Evolutionary conservation across 2,329 filamentous ascomycete species (phyloP), one percentile per base, ranked within the genome.

Genomic region (Magnaporthiopsis poae): DNA sequence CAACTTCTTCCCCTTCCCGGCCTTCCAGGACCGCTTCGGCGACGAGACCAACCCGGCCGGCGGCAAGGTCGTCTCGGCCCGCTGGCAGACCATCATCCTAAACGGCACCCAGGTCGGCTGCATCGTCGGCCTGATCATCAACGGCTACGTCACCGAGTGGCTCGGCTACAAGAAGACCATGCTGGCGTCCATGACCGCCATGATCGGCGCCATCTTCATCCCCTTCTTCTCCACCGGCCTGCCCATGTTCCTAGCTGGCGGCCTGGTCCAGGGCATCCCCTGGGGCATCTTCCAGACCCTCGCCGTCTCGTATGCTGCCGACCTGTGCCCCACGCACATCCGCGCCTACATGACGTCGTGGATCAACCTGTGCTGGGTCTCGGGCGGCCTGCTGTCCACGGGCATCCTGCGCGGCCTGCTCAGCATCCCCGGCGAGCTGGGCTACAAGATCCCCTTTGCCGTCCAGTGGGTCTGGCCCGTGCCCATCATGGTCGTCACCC

Each of bases 61-160:
- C 21, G 69, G 69, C 18, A 77, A 75, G 65, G 74, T 83, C 68
- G 73, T 86, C 31, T 75, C 79, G 0, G 79, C 80, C 0, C 69
- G 77, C 0, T 88, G 86, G 86, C 84, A 87, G 72, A 81, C 82
- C 0, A 84, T 80, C 0, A 71, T 88, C 2, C 80, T 79, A 8
- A 86, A 85, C 66, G 84, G 81, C n/a, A 80, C 81, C 0, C 75
- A 80, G 2, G 80, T 81, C 1, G 84, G 85, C 15, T 80, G 84
- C 70, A 84, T 88, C 64, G 70, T 86, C 13, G 85, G 85, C 0
- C 74, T 86, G 1, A 76, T 86, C 31, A 68, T 85, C 29, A 83
- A 81, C 25, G 85, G 84, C 9, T 81, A 79, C 73, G 72, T 82
- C 0, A 76, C 81, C 0, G 83, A 87, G 66, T 75, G 78, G 2